A percentile compares a stretch with the other conserved stretches of the same genome.
Conservation (phyloP, 495 filamentous ascomycete species). For the Achaetomiella virescens region DNA sequence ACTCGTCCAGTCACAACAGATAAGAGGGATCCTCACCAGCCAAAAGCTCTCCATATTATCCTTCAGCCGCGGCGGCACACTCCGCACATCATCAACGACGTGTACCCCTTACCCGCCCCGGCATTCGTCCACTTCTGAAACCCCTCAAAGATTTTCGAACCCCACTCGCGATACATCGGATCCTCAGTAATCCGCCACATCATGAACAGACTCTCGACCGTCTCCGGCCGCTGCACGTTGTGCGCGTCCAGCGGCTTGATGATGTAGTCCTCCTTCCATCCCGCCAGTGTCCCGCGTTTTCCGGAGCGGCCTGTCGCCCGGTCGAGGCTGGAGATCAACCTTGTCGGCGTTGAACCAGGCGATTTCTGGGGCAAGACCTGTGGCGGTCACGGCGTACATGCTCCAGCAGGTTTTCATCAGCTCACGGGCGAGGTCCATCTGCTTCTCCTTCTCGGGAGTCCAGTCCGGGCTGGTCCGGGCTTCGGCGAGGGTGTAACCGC, state of each 20-base stretch:
- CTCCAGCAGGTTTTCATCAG: slow-evolving; percentile 96
- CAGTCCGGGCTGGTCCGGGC: slow-evolving; percentile 64
- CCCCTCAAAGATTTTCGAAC: slow-evolving; percentile 94
- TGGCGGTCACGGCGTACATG: slow-evolving; percentile 81
- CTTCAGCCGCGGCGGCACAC: slow-evolving; percentile 52
- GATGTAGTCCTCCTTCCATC: slow-evolving; percentile 67
- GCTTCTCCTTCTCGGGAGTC: slow-evolving; percentile 70
- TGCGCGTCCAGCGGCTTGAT: slow-evolving; percentile 72
- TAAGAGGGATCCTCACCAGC: slow-evolving; percentile 40
- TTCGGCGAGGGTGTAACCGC: slow-evolving; percentile 63
- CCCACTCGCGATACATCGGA: slow-evolving; percentile 85
- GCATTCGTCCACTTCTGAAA: slow-evolving; percentile 52
- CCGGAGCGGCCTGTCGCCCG: slow-evolving; percentile 36
- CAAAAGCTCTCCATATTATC: slow-evolving; percentile 95
- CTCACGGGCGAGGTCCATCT: slow-evolving; percentile 79
- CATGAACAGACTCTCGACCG: slow-evolving; percentile 88
- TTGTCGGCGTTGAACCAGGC: slow-evolving; percentile 72
- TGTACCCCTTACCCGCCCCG: slow-evolving; percentile 40
- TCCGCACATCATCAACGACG: slow-evolving; percentile 65
- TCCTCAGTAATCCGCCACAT: slow-evolving; percentile 98
- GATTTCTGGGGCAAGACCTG: slow-evolving; percentile 87
- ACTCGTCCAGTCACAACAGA: background rate
- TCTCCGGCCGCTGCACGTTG: slow-evolving; percentile 92
- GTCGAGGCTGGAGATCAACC: slow-evolving; percentile 41
- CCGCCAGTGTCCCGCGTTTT: slow-evolving; percentile 40